Conservation (phyloP, 495 filamentous ascomycete species). For the Penicillium parvum region DNA sequence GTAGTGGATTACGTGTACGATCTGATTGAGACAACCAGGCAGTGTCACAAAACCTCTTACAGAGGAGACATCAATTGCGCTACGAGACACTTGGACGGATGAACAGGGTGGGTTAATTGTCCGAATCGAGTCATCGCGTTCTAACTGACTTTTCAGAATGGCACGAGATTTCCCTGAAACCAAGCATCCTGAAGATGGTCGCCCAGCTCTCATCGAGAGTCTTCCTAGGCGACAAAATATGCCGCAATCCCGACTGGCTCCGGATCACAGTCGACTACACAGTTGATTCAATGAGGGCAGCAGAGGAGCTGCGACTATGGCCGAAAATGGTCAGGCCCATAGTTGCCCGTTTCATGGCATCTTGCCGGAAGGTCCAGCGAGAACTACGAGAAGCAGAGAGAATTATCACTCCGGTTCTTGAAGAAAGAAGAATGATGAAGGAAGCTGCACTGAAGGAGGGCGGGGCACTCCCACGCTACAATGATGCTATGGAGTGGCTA, state of each 20-base stretch:
- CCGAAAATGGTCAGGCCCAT: conserved; percentile 23
- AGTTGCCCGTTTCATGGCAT: conserved; percentile 16
- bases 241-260: conserved; percentile 50
- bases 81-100: conserved; percentile 7
- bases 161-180: conserved; percentile 27
- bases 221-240: conserved; percentile 48
- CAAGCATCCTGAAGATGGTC: conserved; percentile 29
- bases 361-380: conserved; percentile 11
- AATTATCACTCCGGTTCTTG: conserved; percentile 22
- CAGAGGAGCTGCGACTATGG: conserved; percentile 12
- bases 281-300: conserved; percentile 31
- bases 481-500: conserved; percentile 13
- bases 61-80: conserved; percentile 8
- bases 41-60: conserved; percentile 11
- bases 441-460: conserved; percentile 1
- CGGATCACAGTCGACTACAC: conserved; percentile 48
- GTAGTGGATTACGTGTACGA: background rate
- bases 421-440: conserved; percentile 8
- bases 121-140: background rate
- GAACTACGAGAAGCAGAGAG: conserved; percentile 14
- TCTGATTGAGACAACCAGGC: background rate
- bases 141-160: conserved; percentile 13
- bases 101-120: conserved; percentile 3
- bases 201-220: conserved; percentile 48
- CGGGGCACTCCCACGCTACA: background rate